Evolutionary conservation across 1,284 basidiomycete species (phyloP).

Genomic region (Tilletia indica): DNA sequence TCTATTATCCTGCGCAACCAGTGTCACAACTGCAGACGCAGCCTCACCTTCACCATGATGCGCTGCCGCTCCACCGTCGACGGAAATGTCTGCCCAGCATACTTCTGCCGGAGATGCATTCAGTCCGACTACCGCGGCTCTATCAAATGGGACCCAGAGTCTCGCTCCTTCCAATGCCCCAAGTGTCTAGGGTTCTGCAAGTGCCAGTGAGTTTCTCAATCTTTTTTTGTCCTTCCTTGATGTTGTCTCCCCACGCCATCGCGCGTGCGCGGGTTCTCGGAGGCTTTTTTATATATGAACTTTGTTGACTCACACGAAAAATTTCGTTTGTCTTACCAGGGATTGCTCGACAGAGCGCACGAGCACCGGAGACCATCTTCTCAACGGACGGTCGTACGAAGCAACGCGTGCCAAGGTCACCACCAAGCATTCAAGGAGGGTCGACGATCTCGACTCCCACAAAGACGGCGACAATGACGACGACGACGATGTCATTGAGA

Average conservation of each 20-base stretch:
- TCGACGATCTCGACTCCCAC: not conserved
- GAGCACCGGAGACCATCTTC: constrained; percentile 7
- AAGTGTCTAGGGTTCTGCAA: constrained; percentile 16
- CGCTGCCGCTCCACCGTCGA: constrained; percentile 6
- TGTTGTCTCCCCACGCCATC: not conserved
- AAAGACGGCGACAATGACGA: not conserved
- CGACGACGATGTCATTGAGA: not conserved
- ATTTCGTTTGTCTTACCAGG: not conserved
- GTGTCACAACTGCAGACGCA: constrained; percentile 12
- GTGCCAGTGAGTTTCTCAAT: constrained; percentile 1
- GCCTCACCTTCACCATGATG: not conserved
- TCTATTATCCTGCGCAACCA: constrained; percentile 9
- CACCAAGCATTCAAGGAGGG: not conserved
- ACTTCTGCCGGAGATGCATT: constrained; percentile 8
- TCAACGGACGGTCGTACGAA: constrained; percentile 10
- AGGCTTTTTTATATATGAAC: not conserved
- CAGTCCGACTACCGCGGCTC: constrained; percentile 3
- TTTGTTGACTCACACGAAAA: no score
- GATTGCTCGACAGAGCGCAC: not conserved
- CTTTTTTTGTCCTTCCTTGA: not conserved
- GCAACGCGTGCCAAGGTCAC: not conserved
- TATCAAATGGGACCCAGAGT: constrained; percentile 9
- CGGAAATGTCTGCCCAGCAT: constrained; percentile 6
- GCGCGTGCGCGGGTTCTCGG: not conserved
- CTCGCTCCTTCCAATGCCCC: constrained; percentile 12